Evolutionary conservation across 805 yeast species (phyloP), one percentile per base, ranked within the genome.

Genomic region (Saccharomycopsis schoenii): DNA sequence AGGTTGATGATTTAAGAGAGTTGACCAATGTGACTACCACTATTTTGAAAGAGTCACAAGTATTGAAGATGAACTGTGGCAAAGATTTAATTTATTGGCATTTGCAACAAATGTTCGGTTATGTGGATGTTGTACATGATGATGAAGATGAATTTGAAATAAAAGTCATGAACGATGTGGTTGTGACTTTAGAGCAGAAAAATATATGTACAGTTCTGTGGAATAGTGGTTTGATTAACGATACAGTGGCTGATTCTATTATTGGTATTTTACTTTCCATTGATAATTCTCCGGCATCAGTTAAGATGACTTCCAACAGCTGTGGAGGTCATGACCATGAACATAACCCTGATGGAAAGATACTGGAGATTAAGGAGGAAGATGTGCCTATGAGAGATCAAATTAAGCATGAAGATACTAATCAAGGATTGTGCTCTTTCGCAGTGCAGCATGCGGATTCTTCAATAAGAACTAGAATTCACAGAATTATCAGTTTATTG

Each of bases 281-380:
- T 51, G 99, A 94, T 70, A 86, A 97, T 0, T 85, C 97, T 0
- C 97, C 97, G 11, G 96, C 97, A 1, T 89, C 97, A 6, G 96
- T 94, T 36, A 94, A 93, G 70, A 72, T 90, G 65, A 84, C 96
- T 14, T 84, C 96, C 5, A 79, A 80, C 59, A 65, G 77, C 1
- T 84, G 87, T 65, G 87, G 84, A 69, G 69, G 66, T 4, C 77
- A 74, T 62, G 61, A 63, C 10, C 74, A 74, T 64, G 63, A 57
- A 21, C 58, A 55, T 52, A 58, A 57, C 50, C 65, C 61, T n/a
- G 65, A 68, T 19, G 64, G 63, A n/a, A 56, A 61, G 42, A 64
- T 59, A 17, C 66, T 59, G 2, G 64, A 60, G 4, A 54, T 21
- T 8, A 60, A 58, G 51, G 68, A 58, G 19, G 63, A 63, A 40